These are phyloP conservation scores for Apiospora rasikravindrae DNA, from an alignment of 2,329 filamentous ascomycete species.

Conservation along the genomic window DNA sequence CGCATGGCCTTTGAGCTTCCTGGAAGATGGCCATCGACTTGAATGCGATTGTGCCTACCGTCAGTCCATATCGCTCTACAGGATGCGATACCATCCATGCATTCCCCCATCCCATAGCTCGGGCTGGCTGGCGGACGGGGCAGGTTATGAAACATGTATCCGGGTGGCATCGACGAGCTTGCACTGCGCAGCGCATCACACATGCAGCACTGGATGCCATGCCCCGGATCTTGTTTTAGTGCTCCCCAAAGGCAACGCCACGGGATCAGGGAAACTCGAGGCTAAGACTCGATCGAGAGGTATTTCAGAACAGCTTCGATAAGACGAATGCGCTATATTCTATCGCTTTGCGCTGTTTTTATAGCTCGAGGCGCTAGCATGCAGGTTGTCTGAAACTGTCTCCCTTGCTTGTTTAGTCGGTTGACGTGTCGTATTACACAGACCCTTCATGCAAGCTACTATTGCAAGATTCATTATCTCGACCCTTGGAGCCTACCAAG, in stretches of 20 bases:
- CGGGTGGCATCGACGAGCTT: background rate
- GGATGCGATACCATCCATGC: too few species aligned
- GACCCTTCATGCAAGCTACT: constrained; percentile 2
- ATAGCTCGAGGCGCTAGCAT: background rate
- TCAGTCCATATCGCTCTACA: background rate
- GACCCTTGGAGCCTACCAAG: background rate
- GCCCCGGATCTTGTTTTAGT: background rate
- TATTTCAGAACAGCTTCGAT: constrained; percentile 1
- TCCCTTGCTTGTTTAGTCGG: background rate
- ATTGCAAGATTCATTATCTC: background rate
- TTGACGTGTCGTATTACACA: constrained; percentile 15
- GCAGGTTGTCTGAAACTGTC: constrained; percentile 17
- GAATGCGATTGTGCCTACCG: background rate
- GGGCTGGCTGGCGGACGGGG: background rate
- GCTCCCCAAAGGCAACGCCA: background rate
- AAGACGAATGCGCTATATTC: constrained; percentile 5
- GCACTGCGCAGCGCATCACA: background rate
- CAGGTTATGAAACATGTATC: constrained; percentile 2
- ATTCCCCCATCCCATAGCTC: background rate
- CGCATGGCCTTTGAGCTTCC: background rate
- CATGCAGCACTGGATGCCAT: background rate
- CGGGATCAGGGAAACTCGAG: background rate
- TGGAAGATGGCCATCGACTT: background rate
- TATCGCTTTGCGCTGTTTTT: background rate
- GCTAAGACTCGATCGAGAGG: background rate